Percentiles rank a stretch among this genome's conserved stretches.
These are phyloP conservation scores for Gossypioides kirkii DNA, from an alignment of 345 rosid genomes.

Conservation along the genomic window DNA sequence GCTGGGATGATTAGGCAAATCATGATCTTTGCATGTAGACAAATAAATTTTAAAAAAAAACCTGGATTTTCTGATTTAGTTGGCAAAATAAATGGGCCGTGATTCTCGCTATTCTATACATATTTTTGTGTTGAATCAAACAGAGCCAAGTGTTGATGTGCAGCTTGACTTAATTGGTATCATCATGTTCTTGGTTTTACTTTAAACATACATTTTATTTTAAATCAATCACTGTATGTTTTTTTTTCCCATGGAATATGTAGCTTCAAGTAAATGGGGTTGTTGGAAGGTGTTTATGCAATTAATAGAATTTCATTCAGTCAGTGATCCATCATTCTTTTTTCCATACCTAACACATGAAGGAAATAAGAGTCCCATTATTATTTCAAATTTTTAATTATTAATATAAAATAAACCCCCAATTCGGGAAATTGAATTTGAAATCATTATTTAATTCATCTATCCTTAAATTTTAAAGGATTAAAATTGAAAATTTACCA, in stretches of 20 bases:
- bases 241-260: neutral
- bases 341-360: too few relatives aligned
- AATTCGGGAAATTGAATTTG: too few relatives aligned
- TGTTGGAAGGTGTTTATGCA: neutral
- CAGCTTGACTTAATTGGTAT: neutral
- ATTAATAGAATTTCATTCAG: too few relatives aligned
- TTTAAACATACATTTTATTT: neutral
- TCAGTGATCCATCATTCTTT: too few relatives aligned
- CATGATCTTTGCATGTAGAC: constrained; percentile 6
- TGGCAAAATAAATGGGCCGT: constrained; percentile 3
- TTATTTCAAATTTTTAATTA: too few relatives aligned
- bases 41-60: neutral
- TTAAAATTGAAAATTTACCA: too few relatives aligned
- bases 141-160: neutral
- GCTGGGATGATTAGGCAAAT: neutral
- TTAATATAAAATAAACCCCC: too few relatives aligned
- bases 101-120: neutral
- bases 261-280: neutral
- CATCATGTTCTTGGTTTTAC: neutral
- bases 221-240: neutral
- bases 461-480: too few relatives aligned
- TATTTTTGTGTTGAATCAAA: neutral
- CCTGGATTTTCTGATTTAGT: neutral
- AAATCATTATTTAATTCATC: too few relatives aligned
- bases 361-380: too few relatives aligned